phyloP scores from a whole-genome alignment of 1,139 yeast genomes.

The Blastobotrys illinoisensis region DNA sequence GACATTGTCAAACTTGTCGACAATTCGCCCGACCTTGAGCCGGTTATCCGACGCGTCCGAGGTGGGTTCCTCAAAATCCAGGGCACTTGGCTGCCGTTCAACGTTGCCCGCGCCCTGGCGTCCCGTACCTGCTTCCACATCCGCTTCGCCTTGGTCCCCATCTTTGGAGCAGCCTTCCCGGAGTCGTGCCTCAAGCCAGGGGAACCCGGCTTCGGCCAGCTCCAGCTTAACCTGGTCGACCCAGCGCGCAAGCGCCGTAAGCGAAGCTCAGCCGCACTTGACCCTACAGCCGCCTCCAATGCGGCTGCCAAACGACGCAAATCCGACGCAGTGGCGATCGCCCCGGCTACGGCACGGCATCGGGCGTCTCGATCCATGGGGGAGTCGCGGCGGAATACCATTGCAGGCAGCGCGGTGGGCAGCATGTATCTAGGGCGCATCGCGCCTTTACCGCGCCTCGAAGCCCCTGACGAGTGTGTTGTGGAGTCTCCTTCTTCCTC shows the following conservation, averaged over 20 bases:
- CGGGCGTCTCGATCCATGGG: background rate
- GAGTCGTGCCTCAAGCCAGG: constrained; percentile 60
- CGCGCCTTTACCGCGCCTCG: background rate
- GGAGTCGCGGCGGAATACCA: background rate
- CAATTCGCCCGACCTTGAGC: constrained; percentile 63
- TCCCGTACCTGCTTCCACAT: constrained; percentile 72
- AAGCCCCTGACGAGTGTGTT: constrained; percentile 3
- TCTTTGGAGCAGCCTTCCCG: constrained; percentile 75
- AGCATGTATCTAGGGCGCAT: background rate
- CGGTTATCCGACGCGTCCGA: constrained; percentile 67
- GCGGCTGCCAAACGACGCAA: background rate
- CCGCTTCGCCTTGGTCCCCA: constrained; percentile 68
- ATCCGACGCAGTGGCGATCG: background rate
- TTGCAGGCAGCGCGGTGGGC: background rate
- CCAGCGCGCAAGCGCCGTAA: constrained; percentile 17
- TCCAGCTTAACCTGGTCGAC: constrained; percentile 19
- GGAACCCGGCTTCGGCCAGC: constrained; percentile 59
- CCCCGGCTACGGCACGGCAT: background rate
- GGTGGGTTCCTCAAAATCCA: constrained; percentile 93
- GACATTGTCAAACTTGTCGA: constrained; percentile 73
- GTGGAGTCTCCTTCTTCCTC: constrained; percentile 5
- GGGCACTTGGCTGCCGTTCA: constrained; percentile 89
- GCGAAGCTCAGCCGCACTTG: constrained; percentile 13
- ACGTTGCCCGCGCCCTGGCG: constrained; percentile 64
- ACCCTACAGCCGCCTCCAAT: background rate